A percentile compares a stretch with the other conserved stretches of the same genome.
These are phyloP conservation scores for Nicotiana noctiflora DNA, from an alignment of 257 asterid genomes.

Conservation along the genomic window DNA sequence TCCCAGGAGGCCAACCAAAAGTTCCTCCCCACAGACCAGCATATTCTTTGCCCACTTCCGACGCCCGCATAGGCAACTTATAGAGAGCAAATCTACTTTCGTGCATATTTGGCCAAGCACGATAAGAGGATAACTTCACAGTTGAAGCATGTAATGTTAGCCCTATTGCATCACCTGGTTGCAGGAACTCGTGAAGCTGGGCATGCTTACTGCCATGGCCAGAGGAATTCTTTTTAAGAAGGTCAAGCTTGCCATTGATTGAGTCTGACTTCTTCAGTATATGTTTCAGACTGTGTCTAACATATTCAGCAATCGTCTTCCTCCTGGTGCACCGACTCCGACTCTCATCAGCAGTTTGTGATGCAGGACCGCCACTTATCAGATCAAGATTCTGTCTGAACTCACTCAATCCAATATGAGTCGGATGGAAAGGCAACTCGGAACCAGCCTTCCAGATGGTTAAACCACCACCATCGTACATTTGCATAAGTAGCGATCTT, in stretches of 20 bases:
- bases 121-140: constrained; percentile 59
- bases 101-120: constrained; percentile 92
- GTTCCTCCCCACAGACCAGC: constrained; percentile 92
- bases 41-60: constrained; percentile 45
- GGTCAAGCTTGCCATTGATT: constrained; percentile 31
- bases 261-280: constrained; percentile 65
- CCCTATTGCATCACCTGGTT: constrained; percentile 55
- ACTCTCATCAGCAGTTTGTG: constrained; percentile 30
- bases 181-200: constrained; percentile 66
- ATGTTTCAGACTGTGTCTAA: constrained; percentile 58
- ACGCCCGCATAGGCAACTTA: constrained; percentile 57
- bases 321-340: constrained; percentile 34
- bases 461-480: constrained; percentile 37
- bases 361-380: constrained; percentile 27
- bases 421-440: constrained; percentile 37
- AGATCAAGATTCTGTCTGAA: constrained; percentile 41
- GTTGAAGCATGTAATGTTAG: constrained; percentile 58
- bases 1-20: constrained; percentile 91
- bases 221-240: constrained; percentile 33
- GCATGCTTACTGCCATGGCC: constrained; percentile 42
- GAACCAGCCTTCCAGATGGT: constrained; percentile 32
- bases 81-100: constrained; percentile 76
- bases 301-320: constrained; percentile 53
- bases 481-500: constrained; percentile 57
- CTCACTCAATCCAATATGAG: constrained; percentile 46